Conservation (phyloP, 1,139 yeast genomes). For the Pichia kudriavzevii region DNA sequence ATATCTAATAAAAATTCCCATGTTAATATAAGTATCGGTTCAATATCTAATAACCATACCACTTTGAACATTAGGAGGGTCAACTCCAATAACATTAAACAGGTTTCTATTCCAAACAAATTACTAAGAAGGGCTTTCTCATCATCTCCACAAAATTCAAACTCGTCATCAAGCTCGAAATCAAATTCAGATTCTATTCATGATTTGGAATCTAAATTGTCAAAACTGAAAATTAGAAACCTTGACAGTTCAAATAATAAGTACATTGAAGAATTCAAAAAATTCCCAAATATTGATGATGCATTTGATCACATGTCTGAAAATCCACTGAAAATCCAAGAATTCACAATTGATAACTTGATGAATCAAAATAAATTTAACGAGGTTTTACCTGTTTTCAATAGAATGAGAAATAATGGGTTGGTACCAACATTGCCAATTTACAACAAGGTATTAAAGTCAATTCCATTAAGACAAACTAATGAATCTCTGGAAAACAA, state of each 20-base stretch:
- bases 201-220: too few relatives aligned
- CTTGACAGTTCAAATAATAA: not conserved
- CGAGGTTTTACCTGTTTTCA: conserved; percentile 27
- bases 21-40: conserved; percentile 21
- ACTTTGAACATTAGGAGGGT: conserved; percentile 24
- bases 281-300: not conserved
- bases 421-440: conserved; percentile 21
- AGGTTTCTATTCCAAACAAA: conserved; percentile 14
- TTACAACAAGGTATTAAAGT: conserved; percentile 26
- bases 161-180: not conserved
- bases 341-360: conserved; percentile 18
- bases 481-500: conserved; percentile 37
- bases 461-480: conserved; percentile 28
- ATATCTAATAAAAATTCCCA: conserved; percentile 25
- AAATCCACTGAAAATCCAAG: conserved; percentile 15
- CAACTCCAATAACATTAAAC: conserved; percentile 22
- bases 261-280: not conserved
- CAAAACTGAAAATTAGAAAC: too few relatives aligned
- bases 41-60: conserved; percentile 16
- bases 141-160: not conserved
- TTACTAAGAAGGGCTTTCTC: not conserved
- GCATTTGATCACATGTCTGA: not conserved
- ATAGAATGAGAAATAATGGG: conserved; percentile 24
- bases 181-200: not conserved
- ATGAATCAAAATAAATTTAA: conserved; percentile 21